Evolutionary conservation across 257 asterid genomes (phyloP).

Genomic region (Ocimum tenuiflorum): DNA sequence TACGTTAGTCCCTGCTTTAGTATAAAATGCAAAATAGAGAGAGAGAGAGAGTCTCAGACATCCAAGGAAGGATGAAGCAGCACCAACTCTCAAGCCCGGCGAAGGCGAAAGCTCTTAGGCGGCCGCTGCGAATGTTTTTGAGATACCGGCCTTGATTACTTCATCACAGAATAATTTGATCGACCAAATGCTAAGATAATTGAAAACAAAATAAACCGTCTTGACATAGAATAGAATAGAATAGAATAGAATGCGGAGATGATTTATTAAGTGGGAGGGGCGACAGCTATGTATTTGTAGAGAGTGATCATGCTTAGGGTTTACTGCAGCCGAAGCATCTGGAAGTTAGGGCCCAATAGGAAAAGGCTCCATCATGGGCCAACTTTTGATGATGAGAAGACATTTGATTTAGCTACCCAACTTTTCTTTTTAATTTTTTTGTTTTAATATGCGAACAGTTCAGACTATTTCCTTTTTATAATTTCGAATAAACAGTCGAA

Average conservation of each 20-base stretch:
- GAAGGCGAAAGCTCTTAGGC: slow-evolving; percentile 52
- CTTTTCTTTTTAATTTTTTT: no score
- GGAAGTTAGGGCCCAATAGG: slow-evolving; percentile 16
- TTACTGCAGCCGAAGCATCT: slow-evolving; percentile 15
- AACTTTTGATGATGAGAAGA: no score
- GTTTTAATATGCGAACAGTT: no score
- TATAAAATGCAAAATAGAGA: no score
- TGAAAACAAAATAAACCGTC: no score
- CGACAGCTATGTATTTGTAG: slow-evolving; percentile 3
- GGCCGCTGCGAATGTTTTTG: slow-evolving; percentile 63
- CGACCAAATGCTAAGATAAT: not conserved
- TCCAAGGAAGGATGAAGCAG: slow-evolving; percentile 52
- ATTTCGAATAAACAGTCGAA: no score
- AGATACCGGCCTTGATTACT: slow-evolving; percentile 44
- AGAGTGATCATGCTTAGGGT: slow-evolving; percentile 8
- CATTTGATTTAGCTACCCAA: no score
- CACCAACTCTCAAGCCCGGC: slow-evolving; percentile 53
- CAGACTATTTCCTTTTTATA: no score
- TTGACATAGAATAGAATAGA: not conserved
- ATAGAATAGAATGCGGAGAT: no score
- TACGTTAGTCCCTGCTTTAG: slow-evolving; percentile 19
- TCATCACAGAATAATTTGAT: slow-evolving; percentile 27
- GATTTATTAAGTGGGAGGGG: not conserved
- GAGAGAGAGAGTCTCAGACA: slow-evolving; percentile 31
- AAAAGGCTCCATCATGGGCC: slow-evolving; percentile 10